Conservation (phyloP, 2,329 filamentous ascomycete genomes). For the Sporothrix pallida region DNA sequence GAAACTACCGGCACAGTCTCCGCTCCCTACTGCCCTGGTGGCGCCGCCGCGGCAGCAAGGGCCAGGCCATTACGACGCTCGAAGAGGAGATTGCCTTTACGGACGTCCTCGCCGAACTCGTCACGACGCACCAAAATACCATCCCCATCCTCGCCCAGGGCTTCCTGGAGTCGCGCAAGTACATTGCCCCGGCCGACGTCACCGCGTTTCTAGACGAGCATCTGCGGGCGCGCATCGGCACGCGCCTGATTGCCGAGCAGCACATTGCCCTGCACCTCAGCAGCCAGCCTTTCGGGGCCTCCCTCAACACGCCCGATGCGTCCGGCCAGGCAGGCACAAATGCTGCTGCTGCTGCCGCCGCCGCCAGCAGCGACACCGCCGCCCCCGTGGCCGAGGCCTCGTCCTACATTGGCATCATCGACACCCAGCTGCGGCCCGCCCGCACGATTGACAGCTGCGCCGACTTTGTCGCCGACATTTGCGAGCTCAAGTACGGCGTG, state of each 20-base stretch:
- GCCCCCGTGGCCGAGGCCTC: constrained; percentile 36
- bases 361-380: not conserved
- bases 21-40: constrained; percentile 87
- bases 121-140: constrained; percentile 91
- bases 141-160: constrained; percentile 91
- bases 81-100: constrained; percentile 92
- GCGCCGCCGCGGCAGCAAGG: constrained; percentile 48
- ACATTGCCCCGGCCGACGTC: constrained; percentile 82
- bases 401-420: constrained; percentile 89
- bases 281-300: constrained; percentile 65
- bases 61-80: constrained; percentile 62
- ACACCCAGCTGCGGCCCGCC: constrained; percentile 84
- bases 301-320: constrained; percentile 57
- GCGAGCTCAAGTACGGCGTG: constrained; percentile 92
- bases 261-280: constrained; percentile 87
- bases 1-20: constrained; percentile 93
- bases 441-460: constrained; percentile 83
- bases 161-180: constrained; percentile 90
- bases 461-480: constrained; percentile 91
- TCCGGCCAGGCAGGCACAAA: constrained; percentile 35
- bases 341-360: constrained; percentile 49
- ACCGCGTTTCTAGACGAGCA: constrained; percentile 93
- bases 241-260: constrained; percentile 91
- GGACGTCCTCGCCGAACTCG: constrained; percentile 90
- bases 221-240: constrained; percentile 90